A percentile compares a stretch with the other conserved stretches of the same genome.
These are phyloP conservation scores for Rhizopogon vinicolor DNA, from an alignment of 768 basidiomycete genomes.

Conservation along the genomic window DNA sequence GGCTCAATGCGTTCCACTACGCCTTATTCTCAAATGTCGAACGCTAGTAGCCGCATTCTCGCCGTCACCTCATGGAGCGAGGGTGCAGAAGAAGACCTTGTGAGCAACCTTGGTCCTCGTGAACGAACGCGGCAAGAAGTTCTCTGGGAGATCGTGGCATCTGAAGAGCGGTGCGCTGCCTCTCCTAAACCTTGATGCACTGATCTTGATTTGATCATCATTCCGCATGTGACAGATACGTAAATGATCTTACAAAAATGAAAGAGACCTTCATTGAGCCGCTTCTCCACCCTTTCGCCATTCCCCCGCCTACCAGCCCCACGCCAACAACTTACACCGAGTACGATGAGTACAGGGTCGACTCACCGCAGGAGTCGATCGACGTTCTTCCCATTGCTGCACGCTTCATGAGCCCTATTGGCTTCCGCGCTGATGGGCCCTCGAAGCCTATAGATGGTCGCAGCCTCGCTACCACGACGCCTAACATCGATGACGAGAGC, in stretches of 20 bases:
- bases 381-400: constrained; percentile 89
- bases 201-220: neutral
- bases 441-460: constrained; percentile 39
- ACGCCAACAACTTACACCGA: constrained; percentile 54
- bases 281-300: constrained; percentile 76
- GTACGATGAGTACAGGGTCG: constrained; percentile 67
- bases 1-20: constrained; percentile 75
- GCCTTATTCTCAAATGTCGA: constrained; percentile 78
- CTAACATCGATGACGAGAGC: constrained; percentile 71
- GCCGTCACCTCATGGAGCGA: constrained; percentile 88
- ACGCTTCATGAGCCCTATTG: constrained; percentile 76
- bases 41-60: constrained; percentile 66
- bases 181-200: constrained; percentile 1
- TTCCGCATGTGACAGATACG: constrained; percentile 58
- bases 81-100: constrained; percentile 90
- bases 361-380: constrained; percentile 64
- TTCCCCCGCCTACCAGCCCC: constrained; percentile 38
- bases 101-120: constrained; percentile 87
- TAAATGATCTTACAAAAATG: constrained; percentile 84
- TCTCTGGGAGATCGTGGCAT: constrained; percentile 93
- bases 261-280: constrained; percentile 92
- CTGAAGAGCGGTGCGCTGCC: constrained; percentile 77
- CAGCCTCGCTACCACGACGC: constrained; percentile 41
- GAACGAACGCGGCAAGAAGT: constrained; percentile 97
- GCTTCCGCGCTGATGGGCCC: constrained; percentile 44